Evolutionary conservation across 495 filamentous ascomycete genomes (phyloP).

Genomic region (Symbiotaphrina buchneri): DNA sequence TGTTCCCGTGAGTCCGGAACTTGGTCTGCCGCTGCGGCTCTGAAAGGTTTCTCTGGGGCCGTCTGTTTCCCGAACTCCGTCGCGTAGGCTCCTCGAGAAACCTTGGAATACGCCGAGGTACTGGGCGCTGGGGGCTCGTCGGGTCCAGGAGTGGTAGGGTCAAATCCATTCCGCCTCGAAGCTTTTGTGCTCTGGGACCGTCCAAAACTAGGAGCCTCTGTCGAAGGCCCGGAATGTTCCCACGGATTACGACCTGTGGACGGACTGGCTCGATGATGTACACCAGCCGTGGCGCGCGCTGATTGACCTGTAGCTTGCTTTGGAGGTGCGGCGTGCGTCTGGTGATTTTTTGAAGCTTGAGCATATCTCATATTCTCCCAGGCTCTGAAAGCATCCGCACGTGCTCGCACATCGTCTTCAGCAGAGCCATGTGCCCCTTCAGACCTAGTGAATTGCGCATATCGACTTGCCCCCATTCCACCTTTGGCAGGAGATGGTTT

Average conservation of each 20-base stretch:
- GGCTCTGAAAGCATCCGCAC: constrained; percentile 35
- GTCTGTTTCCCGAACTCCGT: constrained; percentile 11
- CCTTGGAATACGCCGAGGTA: constrained; percentile 24
- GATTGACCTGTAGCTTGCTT: constrained; percentile 4
- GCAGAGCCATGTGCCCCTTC: neutral
- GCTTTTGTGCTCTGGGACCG: constrained; percentile 12
- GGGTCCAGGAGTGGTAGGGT: constrained; percentile 26
- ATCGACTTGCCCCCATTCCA: constrained; percentile 22
- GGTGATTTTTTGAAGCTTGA: constrained; percentile 9
- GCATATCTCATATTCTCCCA: constrained; percentile 40
- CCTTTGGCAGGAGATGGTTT: constrained; percentile 16
- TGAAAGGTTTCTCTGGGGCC: constrained; percentile 22
- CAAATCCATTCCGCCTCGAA: constrained; percentile 27
- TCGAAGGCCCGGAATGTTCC: neutral
- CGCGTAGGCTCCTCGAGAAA: constrained; percentile 7
- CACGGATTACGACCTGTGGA: neutral
- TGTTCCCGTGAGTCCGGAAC: too few species aligned
- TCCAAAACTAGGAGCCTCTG: constrained; percentile 1
- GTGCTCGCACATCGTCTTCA: constrained; percentile 29
- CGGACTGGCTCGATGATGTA: constrained; percentile 1
- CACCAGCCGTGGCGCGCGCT: neutral
- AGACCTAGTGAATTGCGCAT: constrained; percentile 11
- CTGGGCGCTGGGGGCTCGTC: constrained; percentile 32
- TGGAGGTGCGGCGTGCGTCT: constrained; percentile 5
- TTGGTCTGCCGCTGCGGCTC: constrained; percentile 5